These are phyloP conservation scores for Scleroderma bovista DNA, from an alignment of 768 basidiomycete genomes.

Conservation along the genomic window DNA sequence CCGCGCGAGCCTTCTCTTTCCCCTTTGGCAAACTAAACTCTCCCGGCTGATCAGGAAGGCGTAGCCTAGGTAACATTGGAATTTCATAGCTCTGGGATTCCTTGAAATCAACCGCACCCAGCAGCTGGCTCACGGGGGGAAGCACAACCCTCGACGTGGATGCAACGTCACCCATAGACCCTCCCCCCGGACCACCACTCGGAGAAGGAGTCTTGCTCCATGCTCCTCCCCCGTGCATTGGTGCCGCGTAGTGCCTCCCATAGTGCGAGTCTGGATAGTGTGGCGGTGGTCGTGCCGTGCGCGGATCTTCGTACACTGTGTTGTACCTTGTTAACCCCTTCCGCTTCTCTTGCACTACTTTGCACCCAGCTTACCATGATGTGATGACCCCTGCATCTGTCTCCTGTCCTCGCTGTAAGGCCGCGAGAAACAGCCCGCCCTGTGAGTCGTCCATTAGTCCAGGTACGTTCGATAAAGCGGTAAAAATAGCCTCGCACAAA, in stretches of 20 bases:
- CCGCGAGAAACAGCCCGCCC: not conserved
- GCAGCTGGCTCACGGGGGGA: slow-evolving; percentile 23
- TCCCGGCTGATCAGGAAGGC: slow-evolving; percentile 17
- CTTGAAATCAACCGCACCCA: slow-evolving; percentile 19
- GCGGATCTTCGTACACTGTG: slow-evolving; percentile 15
- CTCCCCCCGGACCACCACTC: slow-evolving; percentile 9
- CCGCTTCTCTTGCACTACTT: slow-evolving; percentile 4
- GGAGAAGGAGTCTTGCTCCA: slow-evolving; percentile 20
- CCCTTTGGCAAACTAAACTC: slow-evolving; percentile 1
- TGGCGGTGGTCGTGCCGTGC: slow-evolving; percentile 13
- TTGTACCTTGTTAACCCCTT: slow-evolving; percentile 11
- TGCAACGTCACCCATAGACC: slow-evolving; percentile 9
- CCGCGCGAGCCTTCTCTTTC: slow-evolving; percentile 11
- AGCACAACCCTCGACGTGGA: slow-evolving; percentile 20
- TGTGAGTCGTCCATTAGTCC: not conserved
- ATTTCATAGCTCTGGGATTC: slow-evolving; percentile 13
- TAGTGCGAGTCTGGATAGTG: slow-evolving; percentile 15
- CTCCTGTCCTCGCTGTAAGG: slow-evolving; percentile 9
- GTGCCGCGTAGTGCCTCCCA: slow-evolving; percentile 21
- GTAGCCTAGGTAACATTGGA: slow-evolving; percentile 25
- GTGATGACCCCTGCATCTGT: slow-evolving; percentile 3
- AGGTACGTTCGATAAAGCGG: slow-evolving; percentile 4
- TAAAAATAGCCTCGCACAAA: slow-evolving; percentile 9
- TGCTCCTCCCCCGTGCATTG: slow-evolving; percentile 20
- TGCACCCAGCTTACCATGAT: slow-evolving; percentile 16